phyloP scores from a whole-genome alignment of 192 early-diverging fungal species.

The Gonapodya prolifera region DNA sequence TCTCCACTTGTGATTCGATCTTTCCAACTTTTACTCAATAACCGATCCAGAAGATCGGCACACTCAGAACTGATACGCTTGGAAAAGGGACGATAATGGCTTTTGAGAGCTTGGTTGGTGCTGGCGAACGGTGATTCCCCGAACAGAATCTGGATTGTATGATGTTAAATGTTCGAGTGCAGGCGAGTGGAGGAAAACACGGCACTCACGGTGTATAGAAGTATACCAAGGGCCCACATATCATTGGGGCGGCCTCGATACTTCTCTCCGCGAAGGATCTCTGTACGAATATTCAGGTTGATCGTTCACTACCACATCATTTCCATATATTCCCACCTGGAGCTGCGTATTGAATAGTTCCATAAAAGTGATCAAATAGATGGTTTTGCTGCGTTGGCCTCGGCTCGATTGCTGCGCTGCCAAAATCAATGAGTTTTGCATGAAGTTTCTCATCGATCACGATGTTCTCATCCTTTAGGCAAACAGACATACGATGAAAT shows the following conservation, averaged over 20 bases:
- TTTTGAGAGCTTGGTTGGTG: slow-evolving; percentile 30
- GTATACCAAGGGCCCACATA: slow-evolving; percentile 54
- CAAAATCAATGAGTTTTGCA: slow-evolving; percentile 62
- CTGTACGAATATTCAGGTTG: slow-evolving; percentile 19
- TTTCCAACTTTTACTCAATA: slow-evolving; percentile 48
- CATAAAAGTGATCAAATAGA: slow-evolving; percentile 26
- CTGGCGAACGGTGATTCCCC: slow-evolving; percentile 46
- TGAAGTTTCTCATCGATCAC: slow-evolving; percentile 31
- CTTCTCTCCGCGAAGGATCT: slow-evolving; percentile 40
- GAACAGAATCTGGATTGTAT: not conserved
- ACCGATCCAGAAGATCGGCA: slow-evolving; percentile 41
- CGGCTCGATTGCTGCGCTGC: slow-evolving; percentile 27
- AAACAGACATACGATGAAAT: too few species aligned
- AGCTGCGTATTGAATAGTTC: slow-evolving; percentile 6
- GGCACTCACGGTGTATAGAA: slow-evolving; percentile 34
- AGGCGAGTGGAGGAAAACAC: not conserved
- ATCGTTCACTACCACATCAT: slow-evolving; percentile 24
- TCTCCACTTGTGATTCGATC: slow-evolving; percentile 49
- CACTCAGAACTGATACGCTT: slow-evolving; percentile 31
- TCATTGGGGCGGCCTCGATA: slow-evolving; percentile 43
- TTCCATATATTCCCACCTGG: slow-evolving; percentile 17
- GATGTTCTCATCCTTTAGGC: slow-evolving; percentile 43
- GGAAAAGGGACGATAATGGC: slow-evolving; percentile 26
- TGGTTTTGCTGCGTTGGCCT: slow-evolving; percentile 10
- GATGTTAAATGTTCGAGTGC: not conserved